Percentiles rank a stretch among this genome's conserved stretches.
These are phyloP conservation scores for Paulownia fortunei DNA, from an alignment of 257 asterid genomes.

Conservation along the genomic window DNA sequence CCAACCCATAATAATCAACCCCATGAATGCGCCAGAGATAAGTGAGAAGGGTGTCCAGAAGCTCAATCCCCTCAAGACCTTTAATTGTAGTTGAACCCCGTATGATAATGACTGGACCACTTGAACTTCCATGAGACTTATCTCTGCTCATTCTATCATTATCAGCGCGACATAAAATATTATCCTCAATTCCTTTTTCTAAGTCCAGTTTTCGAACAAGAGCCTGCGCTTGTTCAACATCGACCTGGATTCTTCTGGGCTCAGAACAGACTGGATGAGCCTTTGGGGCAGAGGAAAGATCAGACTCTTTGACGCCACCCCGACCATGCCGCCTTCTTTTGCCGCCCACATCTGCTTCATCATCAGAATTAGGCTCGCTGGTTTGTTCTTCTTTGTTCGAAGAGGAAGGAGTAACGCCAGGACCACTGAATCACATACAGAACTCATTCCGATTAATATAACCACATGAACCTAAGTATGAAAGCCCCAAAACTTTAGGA, in stretches of 20 bases:
- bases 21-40: constrained; percentile 99
- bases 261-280: constrained; percentile 87
- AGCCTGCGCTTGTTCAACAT: constrained; percentile 79
- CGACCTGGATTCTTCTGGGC: constrained; percentile 74
- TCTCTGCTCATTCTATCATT: constrained; percentile 83
- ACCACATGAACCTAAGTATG: too few relatives aligned
- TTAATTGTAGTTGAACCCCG: constrained; percentile 78
- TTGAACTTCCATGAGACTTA: constrained; percentile 81
- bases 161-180: constrained; percentile 74
- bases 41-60: constrained; percentile 88
- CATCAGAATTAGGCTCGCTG: constrained; percentile 77
- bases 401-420: constrained; percentile 65
- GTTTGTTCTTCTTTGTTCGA: constrained; percentile 72
- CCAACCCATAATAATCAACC: constrained; percentile 87
- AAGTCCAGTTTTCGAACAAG: constrained; percentile 84
- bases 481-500: constrained; percentile 2
- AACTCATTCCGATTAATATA: constrained; percentile 28
- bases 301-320: constrained; percentile 63
- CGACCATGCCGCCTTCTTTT: constrained; percentile 74
- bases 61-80: constrained; percentile 96
- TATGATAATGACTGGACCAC: constrained; percentile 88
- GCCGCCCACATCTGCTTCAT: constrained; percentile 73
- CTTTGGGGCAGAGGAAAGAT: constrained; percentile 79
- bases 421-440: constrained; percentile 70
- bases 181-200: constrained; percentile 91